Conservation (phyloP, 192 early-diverging fungal species). For the Backusella australiensis region DNA sequence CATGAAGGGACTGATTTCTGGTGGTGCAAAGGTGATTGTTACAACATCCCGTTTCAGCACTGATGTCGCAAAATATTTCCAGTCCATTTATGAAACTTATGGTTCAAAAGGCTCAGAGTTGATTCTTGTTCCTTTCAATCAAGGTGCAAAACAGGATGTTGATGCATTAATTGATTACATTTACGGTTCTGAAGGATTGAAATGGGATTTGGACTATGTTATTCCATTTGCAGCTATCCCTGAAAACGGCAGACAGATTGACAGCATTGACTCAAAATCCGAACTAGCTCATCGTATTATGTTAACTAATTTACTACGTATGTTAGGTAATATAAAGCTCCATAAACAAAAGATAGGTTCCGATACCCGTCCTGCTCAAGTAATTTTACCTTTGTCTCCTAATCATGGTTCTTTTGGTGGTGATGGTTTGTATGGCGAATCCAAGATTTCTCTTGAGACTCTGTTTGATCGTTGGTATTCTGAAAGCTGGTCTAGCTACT, state of each 20-base stretch:
- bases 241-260: conserved; percentile 83
- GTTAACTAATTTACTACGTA: conserved; percentile 89
- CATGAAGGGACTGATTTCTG: conserved; percentile 77
- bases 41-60: conserved; percentile 91
- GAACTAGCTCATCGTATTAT: conserved; percentile 93
- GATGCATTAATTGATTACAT: conserved; percentile 80
- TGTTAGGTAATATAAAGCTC: conserved; percentile 82
- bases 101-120: conserved; percentile 86
- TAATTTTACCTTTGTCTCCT: conserved; percentile 90
- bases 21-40: conserved; percentile 86
- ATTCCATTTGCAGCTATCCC: conserved; percentile 95
- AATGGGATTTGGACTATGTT: conserved; percentile 93
- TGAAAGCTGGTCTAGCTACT: conserved; percentile 85
- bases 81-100: conserved; percentile 81
- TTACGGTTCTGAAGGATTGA: conserved; percentile 77
- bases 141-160: conserved; percentile 84
- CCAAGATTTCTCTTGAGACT: conserved; percentile 92
- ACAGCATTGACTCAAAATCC: conserved; percentile 79
- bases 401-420: conserved; percentile 95
- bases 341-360: conserved; percentile 74
- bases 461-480: conserved; percentile 88
- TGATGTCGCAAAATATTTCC: conserved; percentile 81
- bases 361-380: conserved; percentile 85
- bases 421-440: conserved; percentile 92
- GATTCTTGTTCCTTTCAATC: conserved; percentile 93